Base-by-base conservation (phyloP, 305 asterid species). In the Petunia hybrid region DNA sequence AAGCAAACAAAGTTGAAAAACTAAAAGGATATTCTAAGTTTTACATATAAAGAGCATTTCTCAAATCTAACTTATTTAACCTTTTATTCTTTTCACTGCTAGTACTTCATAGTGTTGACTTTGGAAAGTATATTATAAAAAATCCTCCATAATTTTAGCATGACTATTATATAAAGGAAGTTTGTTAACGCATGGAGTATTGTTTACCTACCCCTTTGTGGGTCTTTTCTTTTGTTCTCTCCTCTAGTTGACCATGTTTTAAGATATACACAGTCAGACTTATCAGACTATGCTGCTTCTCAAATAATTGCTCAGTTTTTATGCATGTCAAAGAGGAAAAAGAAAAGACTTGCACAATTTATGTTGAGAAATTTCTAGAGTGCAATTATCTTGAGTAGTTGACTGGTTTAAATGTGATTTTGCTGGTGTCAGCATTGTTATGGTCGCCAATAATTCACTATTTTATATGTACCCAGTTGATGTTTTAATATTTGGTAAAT, bases 61-160 rank as follows among this genome's bases (percentile, higher is more conserved):
- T n/a, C 9, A n/a, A 57, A 57, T 57, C 63, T 57, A 57, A 56
- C 14, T 14, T n/a, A n/a, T n/a, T n/a, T n/a, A n/a, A n/a, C n/a
- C n/a, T n/a, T n/a, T n/a, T n/a, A n/a, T n/a, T 56, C 62, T 13
- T 14, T 56, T 56, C 62, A 57, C 63, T 57, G n/a, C 63, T 57
- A 57, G 13, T 56, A 6, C 8, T 46, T 46, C 9, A 46, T 5
- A 46, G 6, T 45, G 7, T n/a, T 45, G 51, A 8, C 51, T 45
- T 45, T 45, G 51, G 8, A 6, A 45, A 57, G 61, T 56, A 56
- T 56, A 56, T 12, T 56, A 0, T 12, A 56, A 0, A 56, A 57
- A 14, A 57, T 57, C 3, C 35, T 57, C 62, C 62, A 57, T 57
- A 9, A 51, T 0, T 56, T 56, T 56, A 14, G 1, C 62, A 56